phyloP scores from a whole-genome alignment of 768 basidiomycete genomes.

The Pisolithus tinctorius region DNA sequence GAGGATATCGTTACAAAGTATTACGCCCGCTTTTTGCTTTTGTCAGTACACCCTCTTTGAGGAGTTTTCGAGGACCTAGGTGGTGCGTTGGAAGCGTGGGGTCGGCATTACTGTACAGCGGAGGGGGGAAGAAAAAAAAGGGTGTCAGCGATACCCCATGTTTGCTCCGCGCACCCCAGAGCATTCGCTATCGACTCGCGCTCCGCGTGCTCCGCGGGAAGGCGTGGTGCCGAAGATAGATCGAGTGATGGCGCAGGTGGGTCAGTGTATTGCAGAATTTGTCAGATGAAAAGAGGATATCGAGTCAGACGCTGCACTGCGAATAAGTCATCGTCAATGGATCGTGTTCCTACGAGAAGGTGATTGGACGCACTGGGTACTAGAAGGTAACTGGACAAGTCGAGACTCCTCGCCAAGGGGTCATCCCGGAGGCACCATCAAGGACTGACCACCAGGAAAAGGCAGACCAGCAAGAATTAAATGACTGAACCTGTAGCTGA shows the following conservation, averaged over 20 bases:
- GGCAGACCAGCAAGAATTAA: too few relatives aligned
- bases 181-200: conserved; percentile 46
- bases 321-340: neutral
- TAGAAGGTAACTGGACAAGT: conserved; percentile 85
- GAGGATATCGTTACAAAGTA: too few relatives aligned
- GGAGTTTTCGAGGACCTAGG: too few relatives aligned
- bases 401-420: conserved; percentile 70
- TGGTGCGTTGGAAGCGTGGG: too few relatives aligned
- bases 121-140: neutral
- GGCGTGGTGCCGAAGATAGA: neutral
- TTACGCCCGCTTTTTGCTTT: too few relatives aligned
- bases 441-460: too few relatives aligned
- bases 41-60: too few relatives aligned
- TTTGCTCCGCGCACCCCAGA: conserved; percentile 54
- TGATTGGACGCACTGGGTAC: conserved; percentile 64
- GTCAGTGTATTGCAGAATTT: conserved; percentile 79
- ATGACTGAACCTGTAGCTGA: conserved; percentile 53
- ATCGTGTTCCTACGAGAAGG: too few relatives aligned
- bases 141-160: neutral
- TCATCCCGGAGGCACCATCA: conserved; percentile 67
- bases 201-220: conserved; percentile 36
- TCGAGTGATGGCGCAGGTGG: conserved; percentile 25
- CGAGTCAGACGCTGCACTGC: conserved; percentile 93
- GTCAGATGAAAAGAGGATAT: conserved; percentile 85
- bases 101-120: too few relatives aligned